Evolutionary conservation across 169 alveolate species (phyloP).

Genomic region (Plasmodium yoelii): DNA sequence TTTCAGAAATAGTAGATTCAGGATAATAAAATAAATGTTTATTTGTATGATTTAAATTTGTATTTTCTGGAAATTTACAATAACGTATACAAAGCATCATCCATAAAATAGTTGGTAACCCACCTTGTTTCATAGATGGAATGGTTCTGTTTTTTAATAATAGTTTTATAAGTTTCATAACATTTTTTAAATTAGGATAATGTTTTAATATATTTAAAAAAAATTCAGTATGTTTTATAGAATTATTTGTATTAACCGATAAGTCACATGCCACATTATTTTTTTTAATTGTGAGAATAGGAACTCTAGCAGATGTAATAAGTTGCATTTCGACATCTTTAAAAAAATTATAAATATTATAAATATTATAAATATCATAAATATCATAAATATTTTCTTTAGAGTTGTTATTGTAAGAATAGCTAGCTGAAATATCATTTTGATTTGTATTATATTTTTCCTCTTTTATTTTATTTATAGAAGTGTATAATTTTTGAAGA

Average conservation of each 20-base stretch:
- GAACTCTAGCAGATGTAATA: conserved; percentile 92
- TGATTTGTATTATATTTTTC: not conserved
- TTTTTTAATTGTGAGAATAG: conserved; percentile 87
- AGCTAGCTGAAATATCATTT: not conserved
- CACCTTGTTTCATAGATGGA: conserved; percentile 93
- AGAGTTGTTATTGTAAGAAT: not conserved
- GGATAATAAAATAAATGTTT: too few species aligned
- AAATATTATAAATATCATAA: too few species aligned
- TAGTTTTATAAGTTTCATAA: conserved; percentile 89
- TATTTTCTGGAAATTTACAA: conserved; percentile 17
- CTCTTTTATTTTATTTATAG: conserved; percentile 74
- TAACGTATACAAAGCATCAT: conserved; percentile 83
- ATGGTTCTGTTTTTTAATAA: conserved; percentile 88
- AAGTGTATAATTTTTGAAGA: conserved; percentile 79
- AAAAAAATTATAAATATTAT: conserved; percentile 17
- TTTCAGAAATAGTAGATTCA: too few species aligned
- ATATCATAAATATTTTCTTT: conserved; percentile 1
- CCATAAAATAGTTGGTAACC: conserved; percentile 93
- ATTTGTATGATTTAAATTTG: too few species aligned
- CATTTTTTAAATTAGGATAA: conserved; percentile 88
- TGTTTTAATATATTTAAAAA: conserved; percentile 84
- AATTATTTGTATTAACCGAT: conserved; percentile 89
- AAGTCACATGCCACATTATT: conserved; percentile 90
- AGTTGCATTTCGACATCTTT: conserved; percentile 82
- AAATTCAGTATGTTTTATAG: conserved; percentile 89